Evolutionary conservation across 768 basidiomycete species (phyloP).

Genomic region (Termitomyces heimii): DNA sequence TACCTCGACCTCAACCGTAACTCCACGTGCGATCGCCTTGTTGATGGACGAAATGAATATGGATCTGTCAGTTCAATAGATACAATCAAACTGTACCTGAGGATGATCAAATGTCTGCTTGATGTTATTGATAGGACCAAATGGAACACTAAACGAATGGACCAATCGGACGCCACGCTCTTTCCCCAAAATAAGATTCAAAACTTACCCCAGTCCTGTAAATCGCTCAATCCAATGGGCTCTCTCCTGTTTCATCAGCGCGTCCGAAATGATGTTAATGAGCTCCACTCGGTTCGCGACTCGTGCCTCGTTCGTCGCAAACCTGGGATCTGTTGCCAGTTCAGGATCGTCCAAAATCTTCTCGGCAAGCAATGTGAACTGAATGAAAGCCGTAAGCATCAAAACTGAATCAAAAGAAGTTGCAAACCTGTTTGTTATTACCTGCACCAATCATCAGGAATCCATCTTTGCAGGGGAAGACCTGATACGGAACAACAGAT

Average conservation of each 20-base stretch:
- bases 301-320: slow-evolving; percentile 67
- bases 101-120: slow-evolving; percentile 87
- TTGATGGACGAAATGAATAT: slow-evolving; percentile 4
- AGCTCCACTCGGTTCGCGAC: slow-evolving; percentile 73
- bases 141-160: slow-evolving; percentile 54
- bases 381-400: not conserved
- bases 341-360: slow-evolving; percentile 57
- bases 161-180: not conserved
- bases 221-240: slow-evolving; percentile 74
- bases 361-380: slow-evolving; percentile 69
- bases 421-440: slow-evolving; percentile 73
- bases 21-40: slow-evolving; percentile 67
- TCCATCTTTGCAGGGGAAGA: slow-evolving; percentile 81
- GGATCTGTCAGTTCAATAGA: not conserved
- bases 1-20: slow-evolving; percentile 76
- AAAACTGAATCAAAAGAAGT: not conserved
- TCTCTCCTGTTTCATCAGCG: slow-evolving; percentile 49
- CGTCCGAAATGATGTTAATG: slow-evolving; percentile 58
- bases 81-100: slow-evolving; percentile 30
- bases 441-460: slow-evolving; percentile 94
- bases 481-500: slow-evolving; percentile 91
- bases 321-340: slow-evolving; percentile 56
- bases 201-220: slow-evolving; percentile 69
- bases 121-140: slow-evolving; percentile 92
- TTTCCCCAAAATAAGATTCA: not conserved